Base-by-base conservation (phyloP, 202 grass and related monocot genomes). In the Cymbopogon flexuosus region DNA sequence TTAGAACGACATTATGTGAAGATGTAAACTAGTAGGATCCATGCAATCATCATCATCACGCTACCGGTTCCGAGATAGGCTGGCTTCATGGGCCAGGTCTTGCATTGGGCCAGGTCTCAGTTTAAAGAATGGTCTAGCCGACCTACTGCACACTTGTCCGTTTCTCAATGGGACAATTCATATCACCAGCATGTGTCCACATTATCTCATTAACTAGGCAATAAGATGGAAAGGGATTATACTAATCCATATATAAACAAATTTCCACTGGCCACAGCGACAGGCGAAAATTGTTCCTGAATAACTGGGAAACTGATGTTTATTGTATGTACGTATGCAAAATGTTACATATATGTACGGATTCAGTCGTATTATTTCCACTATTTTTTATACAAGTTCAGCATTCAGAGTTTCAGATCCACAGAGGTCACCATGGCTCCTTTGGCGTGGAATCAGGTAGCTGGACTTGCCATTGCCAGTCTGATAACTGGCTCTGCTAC, bases 151-250 rank as follows among this genome's bases (percentile, higher is more conserved):
- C 23, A n/a, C 60, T 14, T 76, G 54, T 62, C 73, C n/a, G 36
- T 66, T 62, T 87, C 60, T 83, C 63, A 52, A 39, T 5, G 62
- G 43, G 62, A 22, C 18, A 78, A 51, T 36, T 49, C 75, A 65
- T 46, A 83, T 36, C 75, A 16, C 46, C n/a, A 65, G 60, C 80
- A 19, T 6, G 36, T 19, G 37, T 57, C 65, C 41, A 30, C 10
- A 14, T 65, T 34, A 54, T 31, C 42, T 80, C 57, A 30, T 42
- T 2, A 40, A 43, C 29, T 27, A 4, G 2, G 30, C 2, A 16
- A 52, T 9, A 9, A 12, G 18, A 68, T 12, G 31, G 45, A 12
- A 24, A 27, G 12, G 30, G 19, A 49, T 27, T 11, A 31, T 33
- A 31, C 21, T 6, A 35, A 21, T 52, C 57, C 67, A 30, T 39